Conservation (phyloP, 148 eudicot species). For the Vaccinium myrtillus region DNA sequence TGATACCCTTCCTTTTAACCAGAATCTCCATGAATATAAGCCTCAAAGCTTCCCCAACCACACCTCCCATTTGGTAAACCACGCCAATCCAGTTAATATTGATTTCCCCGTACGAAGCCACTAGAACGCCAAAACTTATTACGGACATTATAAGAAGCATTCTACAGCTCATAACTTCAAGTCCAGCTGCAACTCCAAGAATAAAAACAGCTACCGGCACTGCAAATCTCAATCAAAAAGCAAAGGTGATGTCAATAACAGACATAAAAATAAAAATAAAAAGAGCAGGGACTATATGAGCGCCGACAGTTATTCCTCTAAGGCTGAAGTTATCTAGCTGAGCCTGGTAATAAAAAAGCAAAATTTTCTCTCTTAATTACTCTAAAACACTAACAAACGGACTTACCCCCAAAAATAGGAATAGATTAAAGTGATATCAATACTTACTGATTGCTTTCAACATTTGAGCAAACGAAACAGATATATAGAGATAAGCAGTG, state of each 20-base stretch:
- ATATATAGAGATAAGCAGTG: constrained; percentile 95
- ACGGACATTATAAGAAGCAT: constrained; percentile 97
- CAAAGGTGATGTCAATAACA: constrained; percentile 20
- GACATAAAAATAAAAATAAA: background rate
- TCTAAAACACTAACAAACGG: background rate
- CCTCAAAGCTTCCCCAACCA: constrained; percentile 94
- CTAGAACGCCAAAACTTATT: constrained; percentile 89
- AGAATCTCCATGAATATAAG: constrained; percentile 98
- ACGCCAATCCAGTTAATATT: constrained; percentile 88
- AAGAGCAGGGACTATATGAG: background rate
- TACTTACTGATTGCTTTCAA: constrained; percentile 96
- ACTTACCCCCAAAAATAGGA: too few species aligned
- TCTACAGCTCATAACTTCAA: constrained; percentile 89
- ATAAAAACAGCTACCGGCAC: constrained; percentile 98
- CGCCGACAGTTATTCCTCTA: background rate
- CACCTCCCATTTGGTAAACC: constrained; percentile 99
- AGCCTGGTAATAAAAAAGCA: background rate
- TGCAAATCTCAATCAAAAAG: constrained; percentile 38
- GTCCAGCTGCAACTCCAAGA: constrained; percentile 94
- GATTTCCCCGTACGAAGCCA: constrained; percentile 97
- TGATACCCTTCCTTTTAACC: constrained; percentile 86
- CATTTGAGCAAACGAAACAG: constrained; percentile 99
- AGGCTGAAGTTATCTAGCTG: background rate
- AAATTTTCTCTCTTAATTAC: background rate
- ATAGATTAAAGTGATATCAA: constrained; percentile 9